Base-by-base conservation (phyloP, 495 filamentous ascomycete species). In the Letharia lupina region DNA sequence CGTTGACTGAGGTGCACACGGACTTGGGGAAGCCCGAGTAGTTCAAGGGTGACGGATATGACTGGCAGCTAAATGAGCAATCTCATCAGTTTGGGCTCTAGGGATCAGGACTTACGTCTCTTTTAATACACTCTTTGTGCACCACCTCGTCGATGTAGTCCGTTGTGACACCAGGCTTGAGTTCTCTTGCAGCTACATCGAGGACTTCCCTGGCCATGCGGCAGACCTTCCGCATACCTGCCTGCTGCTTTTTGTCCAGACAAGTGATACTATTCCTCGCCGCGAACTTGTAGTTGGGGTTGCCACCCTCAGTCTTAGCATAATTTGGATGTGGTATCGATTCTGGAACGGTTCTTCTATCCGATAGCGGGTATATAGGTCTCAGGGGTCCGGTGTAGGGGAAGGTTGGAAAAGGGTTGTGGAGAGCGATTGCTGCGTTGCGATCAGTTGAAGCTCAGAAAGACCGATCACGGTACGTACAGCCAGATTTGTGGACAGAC, bases 11-110 rank as follows among this genome's bases (percentile, higher is more conserved):
- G 2, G 92, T 98, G 77, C 94, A 99, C 57, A 97, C 87, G 2
- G 94, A 99, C 80, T 99, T 99, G 64, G 94, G 94, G 80, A 97
- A 99, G 75, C 91, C 81, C 80, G 87, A 86, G 75, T 99, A 99
- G 79, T 99, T 99, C 12, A 99, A 78, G 3, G 93, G 91, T 0
- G 94, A 99, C 0, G 94, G 94, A 71, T 99, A 99, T 16, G 92
- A 89, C 94, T 98, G 62, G 54, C 31, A 57, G 6, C 1, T 8
- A n/a, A 37, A 37, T 57, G 2, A 57, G 31, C 16, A 20, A 13
- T 6, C 20, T 28, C 6, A 40, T 11, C 33, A 20, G 28, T 35
- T 20, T 54, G 23, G 20, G 8, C 11, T 20, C 41, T 39, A 9
- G 0, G 4, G 20, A 35, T 0, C 1, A 4, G 2, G 20, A 70